Conservation (phyloP, 768 basidiomycete genomes). For the Nevesoporus exiguus region DNA sequence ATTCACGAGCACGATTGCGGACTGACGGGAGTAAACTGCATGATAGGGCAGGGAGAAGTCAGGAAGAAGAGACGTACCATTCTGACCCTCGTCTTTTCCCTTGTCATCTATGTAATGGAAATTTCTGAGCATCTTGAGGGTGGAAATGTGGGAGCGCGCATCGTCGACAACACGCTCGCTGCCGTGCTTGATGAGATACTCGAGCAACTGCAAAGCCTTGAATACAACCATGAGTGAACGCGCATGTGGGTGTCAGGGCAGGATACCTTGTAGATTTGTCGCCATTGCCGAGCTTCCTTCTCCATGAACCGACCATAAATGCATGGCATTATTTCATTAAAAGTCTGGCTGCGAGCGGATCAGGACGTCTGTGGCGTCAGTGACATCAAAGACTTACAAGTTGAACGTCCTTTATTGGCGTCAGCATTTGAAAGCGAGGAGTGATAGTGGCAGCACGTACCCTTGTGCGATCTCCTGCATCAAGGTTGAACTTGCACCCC, state of each 20-base stretch:
- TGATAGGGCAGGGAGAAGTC: neutral
- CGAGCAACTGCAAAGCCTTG: constrained; percentile 87
- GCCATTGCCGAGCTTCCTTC: constrained; percentile 97
- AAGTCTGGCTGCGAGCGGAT: constrained; percentile 68
- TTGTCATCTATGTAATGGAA: constrained; percentile 99
- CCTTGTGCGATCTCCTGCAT: constrained; percentile 99
- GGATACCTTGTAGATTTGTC: constrained; percentile 93
- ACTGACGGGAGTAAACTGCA: constrained; percentile 48
- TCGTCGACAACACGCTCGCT: constrained; percentile 98
- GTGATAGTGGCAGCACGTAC: constrained; percentile 43
- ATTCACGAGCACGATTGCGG: constrained; percentile 88
- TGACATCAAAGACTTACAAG: constrained; percentile 59
- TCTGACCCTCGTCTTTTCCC: constrained; percentile 97
- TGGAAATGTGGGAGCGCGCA: constrained; percentile 89
- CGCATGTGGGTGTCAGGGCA: neutral
- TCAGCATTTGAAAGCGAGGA: constrained; percentile 13
- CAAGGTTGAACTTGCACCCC: constrained; percentile 96
- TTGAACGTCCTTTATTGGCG: constrained; percentile 80
- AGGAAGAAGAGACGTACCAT: constrained; percentile 53
- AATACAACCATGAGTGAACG: neutral
- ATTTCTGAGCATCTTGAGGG: constrained; percentile 94
- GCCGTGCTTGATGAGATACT: constrained; percentile 96
- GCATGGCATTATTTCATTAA: constrained; percentile 99
- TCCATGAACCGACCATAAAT: constrained; percentile 96
- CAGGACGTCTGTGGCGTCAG: constrained; percentile 1